Evolutionary conservation across 2,329 filamentous ascomycete genomes (phyloP).

Genomic region (Colletotrichum noveboracense): DNA sequence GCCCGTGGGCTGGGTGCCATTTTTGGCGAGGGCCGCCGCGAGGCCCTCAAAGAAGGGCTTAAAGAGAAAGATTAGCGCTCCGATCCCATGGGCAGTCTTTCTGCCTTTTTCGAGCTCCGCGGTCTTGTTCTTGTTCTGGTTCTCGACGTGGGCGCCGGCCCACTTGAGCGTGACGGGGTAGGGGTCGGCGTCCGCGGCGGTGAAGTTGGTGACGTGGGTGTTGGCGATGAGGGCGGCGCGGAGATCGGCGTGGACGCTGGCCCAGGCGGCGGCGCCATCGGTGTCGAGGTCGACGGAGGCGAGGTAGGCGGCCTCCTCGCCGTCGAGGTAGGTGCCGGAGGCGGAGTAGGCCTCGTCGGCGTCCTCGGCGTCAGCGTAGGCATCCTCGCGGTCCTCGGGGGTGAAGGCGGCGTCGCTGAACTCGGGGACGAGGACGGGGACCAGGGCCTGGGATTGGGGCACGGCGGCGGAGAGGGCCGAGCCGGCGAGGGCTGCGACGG

Average conservation of each 20-base stretch:
- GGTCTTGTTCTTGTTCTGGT: background rate
- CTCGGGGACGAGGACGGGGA: background rate
- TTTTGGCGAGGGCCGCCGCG: background rate
- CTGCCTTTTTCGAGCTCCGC: background rate
- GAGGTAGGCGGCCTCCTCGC: background rate
- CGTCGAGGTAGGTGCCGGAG: background rate
- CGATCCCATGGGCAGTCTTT: too few relatives aligned
- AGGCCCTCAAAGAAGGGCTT: fast-evolving
- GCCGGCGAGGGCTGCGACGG: background rate
- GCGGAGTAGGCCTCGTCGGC: background rate
- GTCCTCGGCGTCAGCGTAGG: background rate
- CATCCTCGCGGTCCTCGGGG: background rate
- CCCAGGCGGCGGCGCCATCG: background rate
- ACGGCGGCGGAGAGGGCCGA: background rate
- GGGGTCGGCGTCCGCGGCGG: background rate
- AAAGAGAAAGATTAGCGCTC: too few relatives aligned
- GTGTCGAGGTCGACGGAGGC: background rate
- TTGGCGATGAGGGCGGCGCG: background rate
- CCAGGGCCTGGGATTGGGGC: background rate
- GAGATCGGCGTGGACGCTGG: background rate
- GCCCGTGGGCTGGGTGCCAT: background rate
- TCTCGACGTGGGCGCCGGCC: background rate
- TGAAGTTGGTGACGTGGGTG: background rate
- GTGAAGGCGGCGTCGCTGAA: background rate
- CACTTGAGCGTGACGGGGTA: background rate